These are phyloP conservation scores for Colletotrichum incanum DNA, from an alignment of 2,329 filamentous ascomycete species.

Conservation along the genomic window DNA sequence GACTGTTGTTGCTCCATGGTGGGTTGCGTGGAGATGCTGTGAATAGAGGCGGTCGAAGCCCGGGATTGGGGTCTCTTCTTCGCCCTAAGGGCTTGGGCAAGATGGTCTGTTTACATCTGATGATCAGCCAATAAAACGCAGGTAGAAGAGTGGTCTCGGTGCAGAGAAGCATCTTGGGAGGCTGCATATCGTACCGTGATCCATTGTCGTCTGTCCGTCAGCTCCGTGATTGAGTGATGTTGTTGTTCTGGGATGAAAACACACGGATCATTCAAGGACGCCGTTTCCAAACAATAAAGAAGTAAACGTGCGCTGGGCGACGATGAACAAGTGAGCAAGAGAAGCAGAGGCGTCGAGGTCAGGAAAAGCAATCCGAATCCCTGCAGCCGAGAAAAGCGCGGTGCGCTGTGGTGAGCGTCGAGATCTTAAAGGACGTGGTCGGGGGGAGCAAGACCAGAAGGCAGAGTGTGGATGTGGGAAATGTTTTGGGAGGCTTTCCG, in stretches of 20 bases:
- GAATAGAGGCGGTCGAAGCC: conserved; percentile 71
- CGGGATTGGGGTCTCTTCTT: conserved; percentile 69
- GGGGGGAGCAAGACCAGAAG: conserved; percentile 31
- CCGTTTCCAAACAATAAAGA: conserved; percentile 39
- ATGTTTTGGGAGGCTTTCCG: conserved; percentile 39
- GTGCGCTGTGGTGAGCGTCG: conserved; percentile 41
- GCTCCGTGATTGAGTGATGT: conserved; percentile 20
- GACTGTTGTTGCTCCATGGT: conserved; percentile 62
- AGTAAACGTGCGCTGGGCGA: conserved; percentile 30
- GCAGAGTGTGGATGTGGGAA: conserved; percentile 35
- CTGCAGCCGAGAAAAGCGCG: conserved; percentile 39
- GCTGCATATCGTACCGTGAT: conserved; percentile 38
- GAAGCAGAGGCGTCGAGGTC: conserved; percentile 24
- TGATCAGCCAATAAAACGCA: conserved; percentile 48
- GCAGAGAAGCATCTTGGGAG: background rate
- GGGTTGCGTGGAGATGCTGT: conserved; percentile 68
- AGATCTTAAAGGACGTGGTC: conserved; percentile 43
- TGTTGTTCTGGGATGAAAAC: conserved; percentile 44
- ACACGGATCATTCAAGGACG: conserved; percentile 37
- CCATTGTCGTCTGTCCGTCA: conserved; percentile 37
- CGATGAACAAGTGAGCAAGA: conserved; percentile 11
- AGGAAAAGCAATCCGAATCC: conserved; percentile 30
- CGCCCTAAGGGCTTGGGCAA: conserved; percentile 55
- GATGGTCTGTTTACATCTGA: conserved; percentile 48
- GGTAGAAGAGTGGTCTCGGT: conserved; percentile 18